Base-by-base conservation (phyloP, 768 basidiomycete species). In the Leucogyrophana mollusca region DNA sequence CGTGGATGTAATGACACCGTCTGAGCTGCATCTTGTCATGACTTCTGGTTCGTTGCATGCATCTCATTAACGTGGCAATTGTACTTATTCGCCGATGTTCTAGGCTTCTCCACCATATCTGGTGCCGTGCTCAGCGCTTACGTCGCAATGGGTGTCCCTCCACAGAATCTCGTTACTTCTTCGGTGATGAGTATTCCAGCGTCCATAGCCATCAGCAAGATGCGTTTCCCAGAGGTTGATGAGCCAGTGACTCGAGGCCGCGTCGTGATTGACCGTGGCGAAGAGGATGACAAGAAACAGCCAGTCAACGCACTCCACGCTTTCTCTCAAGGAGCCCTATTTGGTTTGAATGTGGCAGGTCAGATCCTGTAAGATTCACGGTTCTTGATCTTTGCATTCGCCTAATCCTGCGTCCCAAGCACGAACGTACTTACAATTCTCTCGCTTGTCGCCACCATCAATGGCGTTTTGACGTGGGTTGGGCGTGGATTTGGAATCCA, bases 121-220 rank as follows among this genome's bases (percentile, higher is more conserved):
- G 93, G 94, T 34, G 90, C 89, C 25, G 92, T 96, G 10, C 76
- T 96, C 38, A 74, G 79, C 45, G 92, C 90, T 22, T 95, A 94
- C 63, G 87, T 94, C 61, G 71, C 62, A 52, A 72, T 86, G 53
- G 90, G 87, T 32, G 87, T 91, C 24, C 88, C 88, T 8, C 64
- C 88, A 4, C 77, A 85, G 63, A 93, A 88, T 59, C 73, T 92
- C 18, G 73, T 93, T 56, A 94, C 92, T 2, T 86, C 93, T 4
- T 91, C 90, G 7, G 86, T 94, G 49, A 95, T 95, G 93, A 88
- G 85, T 63, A 95, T 96, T 50, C 94, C 94, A 16, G 94, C 93
- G 0, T 93, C 91, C 11, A 94, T 95, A 61, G 80, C 92, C 2
- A 93, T 95, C 58, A 87, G 85, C 61, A 95, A 95, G 68, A 73